A percentile compares a stretch with the other conserved stretches of the same genome.
Evolutionary conservation across 2,329 filamentous ascomycete species (phyloP).

Genomic region (Fusarium dlaminii): DNA sequence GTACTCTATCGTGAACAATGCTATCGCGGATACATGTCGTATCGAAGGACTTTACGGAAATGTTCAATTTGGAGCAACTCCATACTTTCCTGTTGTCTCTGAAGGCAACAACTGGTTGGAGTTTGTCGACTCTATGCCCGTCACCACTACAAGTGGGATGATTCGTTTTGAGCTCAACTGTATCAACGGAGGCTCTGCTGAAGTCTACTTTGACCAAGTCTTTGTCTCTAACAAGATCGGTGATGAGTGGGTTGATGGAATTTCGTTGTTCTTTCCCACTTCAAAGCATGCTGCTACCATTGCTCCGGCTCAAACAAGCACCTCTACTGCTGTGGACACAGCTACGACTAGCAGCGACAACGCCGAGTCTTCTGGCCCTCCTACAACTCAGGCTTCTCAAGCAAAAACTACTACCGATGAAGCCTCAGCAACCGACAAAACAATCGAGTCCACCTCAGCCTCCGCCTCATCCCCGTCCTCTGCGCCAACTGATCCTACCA

Average conservation of each 20-base stretch:
- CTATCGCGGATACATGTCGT: constrained; percentile 24
- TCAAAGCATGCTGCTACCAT: constrained; percentile 13
- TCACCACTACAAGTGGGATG: constrained; percentile 25
- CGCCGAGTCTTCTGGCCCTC: neutral
- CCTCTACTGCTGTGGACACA: neutral
- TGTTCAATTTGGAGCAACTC: constrained; percentile 20
- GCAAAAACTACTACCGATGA: neutral
- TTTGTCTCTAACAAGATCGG: constrained; percentile 35
- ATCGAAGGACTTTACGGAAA: constrained; percentile 33
- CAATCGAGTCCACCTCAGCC: neutral
- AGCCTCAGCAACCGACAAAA: neutral
- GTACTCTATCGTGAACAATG: constrained; percentile 28
- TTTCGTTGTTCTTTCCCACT: constrained; percentile 30
- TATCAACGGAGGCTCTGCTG: constrained; percentile 24
- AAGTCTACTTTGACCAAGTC: constrained; percentile 38
- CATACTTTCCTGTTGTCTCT: constrained; percentile 29
- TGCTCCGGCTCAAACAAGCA: constrained; percentile 8
- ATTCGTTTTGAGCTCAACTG: constrained; percentile 35
- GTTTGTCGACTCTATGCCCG: constrained; percentile 23
- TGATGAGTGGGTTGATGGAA: constrained; percentile 25
- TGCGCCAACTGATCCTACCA: neutral
- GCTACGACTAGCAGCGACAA: neutral
- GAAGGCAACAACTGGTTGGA: constrained; percentile 6
- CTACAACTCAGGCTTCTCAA: neutral
- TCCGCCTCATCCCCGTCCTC: neutral